Conservation (phyloP, 176 grass and related monocot genomes). For the Aegilops umbellulata region DNA sequence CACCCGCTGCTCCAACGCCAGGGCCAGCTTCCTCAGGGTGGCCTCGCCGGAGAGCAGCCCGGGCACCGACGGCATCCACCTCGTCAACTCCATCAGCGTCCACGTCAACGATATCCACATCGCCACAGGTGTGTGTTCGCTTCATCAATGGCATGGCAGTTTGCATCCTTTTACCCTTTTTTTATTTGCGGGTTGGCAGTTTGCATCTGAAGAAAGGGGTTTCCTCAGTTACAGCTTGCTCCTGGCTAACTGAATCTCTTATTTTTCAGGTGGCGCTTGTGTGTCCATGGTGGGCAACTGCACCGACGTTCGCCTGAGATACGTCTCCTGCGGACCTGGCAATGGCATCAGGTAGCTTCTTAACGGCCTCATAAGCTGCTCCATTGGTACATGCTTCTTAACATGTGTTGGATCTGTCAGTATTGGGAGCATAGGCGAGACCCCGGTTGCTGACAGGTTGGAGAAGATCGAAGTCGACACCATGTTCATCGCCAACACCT, state of each 20-base stretch:
- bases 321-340: constrained; percentile 60
- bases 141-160: no score
- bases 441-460: constrained; percentile 39
- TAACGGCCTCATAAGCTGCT: neutral
- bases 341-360: constrained; percentile 63
- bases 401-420: constrained; percentile 10
- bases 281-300: constrained; percentile 63
- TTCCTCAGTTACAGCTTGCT: no score
- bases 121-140: constrained; percentile 32
- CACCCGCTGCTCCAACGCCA: constrained; percentile 47
- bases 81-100: constrained; percentile 50
- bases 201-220: no score
- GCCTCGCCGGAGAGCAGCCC: constrained; percentile 65
- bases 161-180: no score
- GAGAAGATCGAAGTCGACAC: constrained; percentile 53
- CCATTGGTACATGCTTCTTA: no score
- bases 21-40: constrained; percentile 48
- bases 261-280: constrained; percentile 63
- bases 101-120: constrained; percentile 45
- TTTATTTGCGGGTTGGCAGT: no score
- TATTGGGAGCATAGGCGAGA: constrained; percentile 69
- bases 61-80: constrained; percentile 63
- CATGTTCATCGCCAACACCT: constrained; percentile 55
- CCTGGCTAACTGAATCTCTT: neutral
- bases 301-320: constrained; percentile 44